Evolutionary conservation across 257 asterid species (phyloP).

Genomic region (Salvia rosmarinus): DNA sequence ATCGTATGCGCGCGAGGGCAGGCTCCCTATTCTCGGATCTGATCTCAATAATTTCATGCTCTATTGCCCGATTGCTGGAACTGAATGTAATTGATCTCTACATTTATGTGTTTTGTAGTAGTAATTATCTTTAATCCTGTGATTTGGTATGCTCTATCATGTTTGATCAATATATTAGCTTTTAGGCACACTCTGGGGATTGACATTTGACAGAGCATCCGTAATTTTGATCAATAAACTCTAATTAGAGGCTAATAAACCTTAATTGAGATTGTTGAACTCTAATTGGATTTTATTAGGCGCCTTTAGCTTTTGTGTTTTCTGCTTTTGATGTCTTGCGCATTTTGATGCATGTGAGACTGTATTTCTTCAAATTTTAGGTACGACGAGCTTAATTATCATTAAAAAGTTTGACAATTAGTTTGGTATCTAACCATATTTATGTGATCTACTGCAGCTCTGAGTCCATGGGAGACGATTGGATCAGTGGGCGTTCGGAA

Average conservation of each 20-base stretch:
- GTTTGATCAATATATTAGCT: too few species aligned
- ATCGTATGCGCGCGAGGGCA: constrained; percentile 85
- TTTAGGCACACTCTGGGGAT: too few species aligned
- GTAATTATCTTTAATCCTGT: too few species aligned
- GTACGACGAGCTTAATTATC: neutral
- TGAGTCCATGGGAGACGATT: constrained; percentile 83
- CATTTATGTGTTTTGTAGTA: too few species aligned
- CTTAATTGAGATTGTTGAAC: too few species aligned
- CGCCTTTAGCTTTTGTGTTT: too few species aligned
- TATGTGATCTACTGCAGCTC: constrained; percentile 48
- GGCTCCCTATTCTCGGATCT: constrained; percentile 84
- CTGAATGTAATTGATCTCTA: constrained; percentile 58
- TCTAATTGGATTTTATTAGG: too few species aligned
- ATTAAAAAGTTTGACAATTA: neutral
- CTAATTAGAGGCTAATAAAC: too few species aligned
- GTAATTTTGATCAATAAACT: too few species aligned
- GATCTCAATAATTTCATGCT: constrained; percentile 69
- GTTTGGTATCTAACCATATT: neutral
- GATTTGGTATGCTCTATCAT: too few species aligned
- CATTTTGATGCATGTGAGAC: neutral
- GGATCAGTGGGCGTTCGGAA: constrained; percentile 83
- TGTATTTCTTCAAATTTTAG: neutral
- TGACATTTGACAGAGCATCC: too few species aligned
- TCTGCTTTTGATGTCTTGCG: neutral
- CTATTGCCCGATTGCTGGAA: constrained; percentile 67